Conservation (phyloP, 495 filamentous ascomycete genomes). For the Rhizodiscina lignyota region DNA sequence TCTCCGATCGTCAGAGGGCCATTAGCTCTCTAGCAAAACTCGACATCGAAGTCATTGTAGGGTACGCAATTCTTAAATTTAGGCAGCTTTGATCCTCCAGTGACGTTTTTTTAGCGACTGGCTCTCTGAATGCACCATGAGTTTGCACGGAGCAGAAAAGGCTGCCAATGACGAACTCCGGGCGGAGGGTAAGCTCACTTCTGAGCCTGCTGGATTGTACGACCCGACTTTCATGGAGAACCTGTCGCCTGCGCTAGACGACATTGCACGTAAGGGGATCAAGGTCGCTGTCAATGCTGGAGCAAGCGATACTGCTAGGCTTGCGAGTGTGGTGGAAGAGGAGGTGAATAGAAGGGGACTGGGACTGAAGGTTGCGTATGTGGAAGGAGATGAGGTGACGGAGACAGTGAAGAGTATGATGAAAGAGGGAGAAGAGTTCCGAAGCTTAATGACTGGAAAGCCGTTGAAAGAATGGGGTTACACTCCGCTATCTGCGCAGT, state of each 20-base stretch:
- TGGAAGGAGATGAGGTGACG: constrained; percentile 27
- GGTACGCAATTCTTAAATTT: too few species aligned
- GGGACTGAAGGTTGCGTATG: not conserved
- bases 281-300: constrained; percentile 27
- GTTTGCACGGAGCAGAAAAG: too few species aligned
- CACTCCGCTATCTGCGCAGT: constrained; percentile 6
- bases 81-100: too few species aligned
- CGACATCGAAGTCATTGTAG: constrained; percentile 1
- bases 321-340: constrained; percentile 12
- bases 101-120: too few species aligned
- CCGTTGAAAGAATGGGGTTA: not conserved
- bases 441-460: too few species aligned
- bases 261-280: constrained; percentile 23
- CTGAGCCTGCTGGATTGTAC: too few species aligned
- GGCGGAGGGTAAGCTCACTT: too few species aligned
- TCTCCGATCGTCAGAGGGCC: constrained; percentile 18
- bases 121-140: too few species aligned
- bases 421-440: too few species aligned
- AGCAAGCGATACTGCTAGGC: constrained; percentile 20
- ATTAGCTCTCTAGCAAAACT: constrained; percentile 13
- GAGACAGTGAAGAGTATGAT: too few species aligned
- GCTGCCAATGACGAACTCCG: too few species aligned
- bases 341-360: not conserved
- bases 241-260: constrained; percentile 21
- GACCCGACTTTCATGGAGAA: constrained; percentile 6